Evolutionary conservation across 768 basidiomycete species (phyloP).

Genomic region (Rubroboletus satanas): DNA sequence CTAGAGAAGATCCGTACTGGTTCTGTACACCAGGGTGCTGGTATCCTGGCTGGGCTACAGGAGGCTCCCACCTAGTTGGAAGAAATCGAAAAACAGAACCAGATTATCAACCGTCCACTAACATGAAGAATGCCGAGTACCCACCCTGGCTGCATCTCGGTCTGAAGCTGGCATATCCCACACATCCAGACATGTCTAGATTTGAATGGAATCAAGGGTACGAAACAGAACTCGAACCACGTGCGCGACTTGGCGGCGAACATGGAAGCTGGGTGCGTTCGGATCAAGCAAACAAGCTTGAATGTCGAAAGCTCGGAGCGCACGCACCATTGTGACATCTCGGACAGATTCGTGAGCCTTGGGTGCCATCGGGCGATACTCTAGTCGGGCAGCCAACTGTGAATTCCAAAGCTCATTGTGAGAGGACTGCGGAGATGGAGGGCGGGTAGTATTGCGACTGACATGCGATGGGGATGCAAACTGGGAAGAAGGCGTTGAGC

Average conservation of each 20-base stretch:
- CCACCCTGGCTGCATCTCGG: constrained; percentile 49
- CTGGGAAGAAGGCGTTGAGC: constrained; percentile 28
- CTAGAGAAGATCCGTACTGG: constrained; percentile 9
- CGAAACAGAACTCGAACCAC: constrained; percentile 76
- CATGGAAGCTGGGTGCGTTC: constrained; percentile 46
- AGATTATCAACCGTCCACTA: not conserved
- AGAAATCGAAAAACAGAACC: not conserved
- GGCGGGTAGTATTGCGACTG: constrained; percentile 17
- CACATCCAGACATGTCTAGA: constrained; percentile 67
- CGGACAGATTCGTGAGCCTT: constrained; percentile 58
- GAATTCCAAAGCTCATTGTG: not conserved
- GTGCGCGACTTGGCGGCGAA: constrained; percentile 58
- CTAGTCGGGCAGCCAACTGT: constrained; percentile 66
- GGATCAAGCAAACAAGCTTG: not conserved
- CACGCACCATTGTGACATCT: constrained; percentile 67
- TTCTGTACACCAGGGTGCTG: constrained; percentile 33
- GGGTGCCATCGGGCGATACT: constrained; percentile 52
- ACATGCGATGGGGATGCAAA: constrained; percentile 54
- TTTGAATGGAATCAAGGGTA: constrained; percentile 64
- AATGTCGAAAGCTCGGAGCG: not conserved
- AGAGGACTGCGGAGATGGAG: constrained; percentile 10
- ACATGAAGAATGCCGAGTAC: constrained; percentile 14
- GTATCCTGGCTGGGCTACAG: constrained; percentile 33
- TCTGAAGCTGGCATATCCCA: constrained; percentile 64
- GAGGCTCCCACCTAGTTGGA: constrained; percentile 34